Conservation (phyloP, 345 rosid genomes). For the Eucalyptus victrix region DNA sequence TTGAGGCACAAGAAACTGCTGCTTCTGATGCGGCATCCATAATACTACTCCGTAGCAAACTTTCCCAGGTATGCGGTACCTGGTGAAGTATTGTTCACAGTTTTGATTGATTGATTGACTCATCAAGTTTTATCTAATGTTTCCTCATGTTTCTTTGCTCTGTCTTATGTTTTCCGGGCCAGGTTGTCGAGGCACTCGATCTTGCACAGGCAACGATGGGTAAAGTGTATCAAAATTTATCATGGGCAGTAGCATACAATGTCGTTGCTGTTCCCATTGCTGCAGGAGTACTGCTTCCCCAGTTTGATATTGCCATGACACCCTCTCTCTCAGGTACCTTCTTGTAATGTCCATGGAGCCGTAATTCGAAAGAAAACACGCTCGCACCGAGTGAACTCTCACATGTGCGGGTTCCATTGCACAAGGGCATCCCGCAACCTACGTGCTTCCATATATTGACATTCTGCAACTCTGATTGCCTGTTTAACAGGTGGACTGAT, state of each 20-base stretch:
- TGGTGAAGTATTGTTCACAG: background rate
- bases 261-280: constrained; percentile 79
- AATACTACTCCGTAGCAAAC: constrained; percentile 78
- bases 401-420: background rate
- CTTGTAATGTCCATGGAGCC: background rate
- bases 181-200: constrained; percentile 81
- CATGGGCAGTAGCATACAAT: constrained; percentile 87
- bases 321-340: constrained; percentile 75
- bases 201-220: constrained; percentile 85
- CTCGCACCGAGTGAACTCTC: background rate
- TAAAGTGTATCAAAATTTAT: constrained; percentile 82
- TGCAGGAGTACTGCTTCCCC: constrained; percentile 82
- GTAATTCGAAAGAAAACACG: background rate
- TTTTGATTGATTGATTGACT: background rate
- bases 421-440: background rate
- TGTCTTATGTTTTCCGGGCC: background rate
- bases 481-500: constrained; percentile 64
- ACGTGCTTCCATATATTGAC: background rate
- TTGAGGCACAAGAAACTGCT: constrained; percentile 85
- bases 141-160: background rate
- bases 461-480: background rate
- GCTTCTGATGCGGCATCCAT: constrained; percentile 89
- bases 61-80: constrained; percentile 48
- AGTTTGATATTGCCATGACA: constrained; percentile 77
- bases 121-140: background rate